Percentiles rank a stretch among this genome's conserved stretches.
Conservation (phyloP, 1,284 basidiomycete species). For the Pterulicium gracile region DNA sequence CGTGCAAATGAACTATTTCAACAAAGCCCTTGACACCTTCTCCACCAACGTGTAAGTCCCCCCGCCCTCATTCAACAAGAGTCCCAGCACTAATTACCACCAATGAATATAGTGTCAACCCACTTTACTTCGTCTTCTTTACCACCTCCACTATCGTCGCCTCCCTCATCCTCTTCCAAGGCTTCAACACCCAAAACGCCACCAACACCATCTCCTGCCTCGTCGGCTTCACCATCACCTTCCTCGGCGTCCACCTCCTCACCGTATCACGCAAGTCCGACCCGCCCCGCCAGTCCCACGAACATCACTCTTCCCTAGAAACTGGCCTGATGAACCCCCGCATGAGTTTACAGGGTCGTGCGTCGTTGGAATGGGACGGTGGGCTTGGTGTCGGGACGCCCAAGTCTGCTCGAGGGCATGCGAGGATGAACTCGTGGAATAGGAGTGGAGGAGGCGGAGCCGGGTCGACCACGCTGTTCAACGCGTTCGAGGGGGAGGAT, state of each 20-base stretch:
- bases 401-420: constrained; percentile 17
- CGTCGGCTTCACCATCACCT: constrained; percentile 82
- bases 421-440: background rate
- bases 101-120: constrained; percentile 69
- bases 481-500: background rate
- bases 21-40: constrained; percentile 96
- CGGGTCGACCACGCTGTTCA: background rate
- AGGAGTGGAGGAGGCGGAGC: too few species aligned
- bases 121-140: constrained; percentile 98
- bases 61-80: background rate
- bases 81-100: too few species aligned
- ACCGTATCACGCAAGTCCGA: constrained; percentile 72
- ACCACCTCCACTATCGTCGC: constrained; percentile 94
- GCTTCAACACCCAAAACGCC: constrained; percentile 85
- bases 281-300: constrained; percentile 33
- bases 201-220: constrained; percentile 79
- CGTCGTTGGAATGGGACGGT: constrained; percentile 64
- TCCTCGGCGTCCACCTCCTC: constrained; percentile 86
- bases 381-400: constrained; percentile 24
- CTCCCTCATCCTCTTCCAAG: constrained; percentile 93
- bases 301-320: constrained; percentile 39
- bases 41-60: constrained; percentile 89
- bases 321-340: constrained; percentile 72
- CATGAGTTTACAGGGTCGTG: constrained; percentile 53
- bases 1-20: constrained; percentile 98